phyloP scores from a whole-genome alignment of 805 yeast species.

The Ogataea minuta region DNA sequence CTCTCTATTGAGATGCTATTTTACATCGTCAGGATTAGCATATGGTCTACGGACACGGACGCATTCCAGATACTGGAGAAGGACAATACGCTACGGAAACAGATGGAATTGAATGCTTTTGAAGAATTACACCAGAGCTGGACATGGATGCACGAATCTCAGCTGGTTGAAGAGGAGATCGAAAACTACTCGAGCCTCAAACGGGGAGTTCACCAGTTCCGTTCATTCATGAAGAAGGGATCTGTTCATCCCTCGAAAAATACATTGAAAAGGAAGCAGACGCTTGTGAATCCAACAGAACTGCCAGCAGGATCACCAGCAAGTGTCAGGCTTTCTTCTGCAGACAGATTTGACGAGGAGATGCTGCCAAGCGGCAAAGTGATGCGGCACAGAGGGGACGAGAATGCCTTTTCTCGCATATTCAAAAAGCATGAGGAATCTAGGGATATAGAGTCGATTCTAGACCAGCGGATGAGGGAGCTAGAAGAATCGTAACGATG shows the following conservation, averaged over 20 bases:
- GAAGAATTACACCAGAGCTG: conserved; percentile 76
- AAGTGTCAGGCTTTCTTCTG: conserved; percentile 31
- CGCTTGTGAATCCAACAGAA: conserved; percentile 46
- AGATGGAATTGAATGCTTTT: conserved; percentile 70
- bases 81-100: conserved; percentile 59
- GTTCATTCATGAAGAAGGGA: conserved; percentile 36
- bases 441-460: conserved; percentile 50
- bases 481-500: conserved; percentile 17
- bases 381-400: conserved; percentile 38
- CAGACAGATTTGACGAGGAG: conserved; percentile 48
- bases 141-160: conserved; percentile 51
- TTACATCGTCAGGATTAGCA: conserved; percentile 52
- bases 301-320: conserved; percentile 48
- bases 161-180: conserved; percentile 25
- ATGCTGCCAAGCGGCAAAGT: conserved; percentile 74
- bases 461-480: conserved; percentile 35
- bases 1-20: conserved; percentile 63
- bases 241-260: conserved; percentile 31
- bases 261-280: conserved; percentile 49
- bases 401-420: conserved; percentile 31
- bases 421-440: conserved; percentile 44
- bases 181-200: conserved; percentile 20
- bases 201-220: conserved; percentile 23
- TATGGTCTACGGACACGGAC: conserved; percentile 74
- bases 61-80: conserved; percentile 75